These are phyloP conservation scores for Debaryomycetaceae sp. DNA, from an alignment of 1,139 yeast species.

Conservation along the genomic window DNA sequence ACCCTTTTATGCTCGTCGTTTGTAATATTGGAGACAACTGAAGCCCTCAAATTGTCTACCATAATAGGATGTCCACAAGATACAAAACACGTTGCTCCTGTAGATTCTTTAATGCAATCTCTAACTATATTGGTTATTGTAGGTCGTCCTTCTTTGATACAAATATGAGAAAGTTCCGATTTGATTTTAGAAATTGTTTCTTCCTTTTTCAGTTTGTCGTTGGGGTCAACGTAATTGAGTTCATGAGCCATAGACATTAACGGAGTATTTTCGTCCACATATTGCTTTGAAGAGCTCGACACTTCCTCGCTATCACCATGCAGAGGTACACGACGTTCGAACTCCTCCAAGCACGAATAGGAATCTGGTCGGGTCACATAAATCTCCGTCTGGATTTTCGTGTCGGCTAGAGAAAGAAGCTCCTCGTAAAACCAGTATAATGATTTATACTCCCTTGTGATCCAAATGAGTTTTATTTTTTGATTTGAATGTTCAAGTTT, in stretches of 20 bases:
- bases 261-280: neutral
- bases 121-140: constrained; percentile 33
- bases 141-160: constrained; percentile 48
- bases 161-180: constrained; percentile 24
- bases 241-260: neutral
- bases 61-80: constrained; percentile 49
- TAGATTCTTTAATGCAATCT: constrained; percentile 31
- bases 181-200: constrained; percentile 10
- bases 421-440: constrained; percentile 53
- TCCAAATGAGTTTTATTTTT: constrained; percentile 47
- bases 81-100: constrained; percentile 42
- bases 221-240: neutral
- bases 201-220: neutral
- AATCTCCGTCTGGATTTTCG: constrained; percentile 32
- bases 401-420: constrained; percentile 29
- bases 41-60: constrained; percentile 46
- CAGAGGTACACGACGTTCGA: constrained; percentile 8
- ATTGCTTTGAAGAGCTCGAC: neutral
- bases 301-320: neutral
- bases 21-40: constrained; percentile 26
- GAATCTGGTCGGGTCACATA: constrained; percentile 42
- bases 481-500: constrained; percentile 14
- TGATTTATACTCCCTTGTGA: constrained; percentile 41
- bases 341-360: constrained; percentile 16
- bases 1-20: constrained; percentile 31